phyloP scores from a whole-genome alignment of 2,329 filamentous ascomycete species.

The Pseudogymnoascus sp. region DNA sequence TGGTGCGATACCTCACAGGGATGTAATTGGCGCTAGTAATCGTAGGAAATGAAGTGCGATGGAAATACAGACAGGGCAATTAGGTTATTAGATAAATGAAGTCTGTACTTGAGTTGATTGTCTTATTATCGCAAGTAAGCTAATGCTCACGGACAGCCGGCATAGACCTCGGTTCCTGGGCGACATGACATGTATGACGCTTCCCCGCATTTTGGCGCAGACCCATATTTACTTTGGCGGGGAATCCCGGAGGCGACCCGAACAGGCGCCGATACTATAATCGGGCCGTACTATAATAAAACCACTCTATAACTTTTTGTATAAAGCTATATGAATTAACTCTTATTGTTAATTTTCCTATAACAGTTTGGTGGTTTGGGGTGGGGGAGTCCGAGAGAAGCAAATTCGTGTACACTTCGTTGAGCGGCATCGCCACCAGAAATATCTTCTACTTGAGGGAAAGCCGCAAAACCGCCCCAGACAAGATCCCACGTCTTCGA shows the following conservation, averaged over 20 bases:
- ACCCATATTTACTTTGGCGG: neutral
- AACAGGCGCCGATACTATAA: too few species aligned
- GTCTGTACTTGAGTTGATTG: neutral
- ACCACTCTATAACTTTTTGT: neutral
- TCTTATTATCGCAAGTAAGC: neutral
- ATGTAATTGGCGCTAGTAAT: neutral
- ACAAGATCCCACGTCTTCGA: too few species aligned
- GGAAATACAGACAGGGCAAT: neutral
- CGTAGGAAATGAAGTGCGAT: neutral
- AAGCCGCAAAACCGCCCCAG: too few species aligned
- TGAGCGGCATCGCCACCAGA: too few species aligned
- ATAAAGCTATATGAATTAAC: neutral
- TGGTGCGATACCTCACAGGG: neutral
- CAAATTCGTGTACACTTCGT: too few species aligned
- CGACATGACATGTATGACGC: neutral
- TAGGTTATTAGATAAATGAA: neutral
- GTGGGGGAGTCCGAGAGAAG: too few species aligned
- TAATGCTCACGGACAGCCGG: neutral
- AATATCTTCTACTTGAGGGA: too few species aligned
- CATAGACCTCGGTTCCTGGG: neutral
- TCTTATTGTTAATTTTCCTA: neutral
- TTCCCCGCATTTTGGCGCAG: neutral
- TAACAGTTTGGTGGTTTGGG: neutral
- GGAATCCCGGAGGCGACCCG: neutral
- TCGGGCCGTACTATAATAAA: too few species aligned